Base-by-base conservation (phyloP, 2,329 filamentous ascomycete genomes). In the Chaetomiaceae sp. region DNA sequence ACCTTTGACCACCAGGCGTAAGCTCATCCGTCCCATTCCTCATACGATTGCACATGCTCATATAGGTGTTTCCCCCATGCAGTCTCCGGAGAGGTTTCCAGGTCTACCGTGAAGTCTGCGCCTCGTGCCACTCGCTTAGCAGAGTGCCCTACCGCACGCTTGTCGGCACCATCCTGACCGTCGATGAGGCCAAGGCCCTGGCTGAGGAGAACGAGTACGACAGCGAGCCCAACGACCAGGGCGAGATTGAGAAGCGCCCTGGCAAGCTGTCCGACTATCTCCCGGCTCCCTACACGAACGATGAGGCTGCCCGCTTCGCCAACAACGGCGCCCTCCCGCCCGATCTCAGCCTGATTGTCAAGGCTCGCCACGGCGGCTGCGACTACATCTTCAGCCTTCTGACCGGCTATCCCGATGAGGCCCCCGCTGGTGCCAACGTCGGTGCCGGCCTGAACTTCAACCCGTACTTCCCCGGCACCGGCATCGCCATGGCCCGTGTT, bases 171-270 rank as follows among this genome's bases (percentile, higher is more conserved):
- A 80, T 95, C 71, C 82, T 96, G 81, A 99, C 93, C 53, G 89
- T 96, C 68, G 91, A 97, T 66, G 93, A 99, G 79, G 93, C 89
- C 78, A 99, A 97, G 83, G 89, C 81, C 41, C 78, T 97, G 70
- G 93, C 93, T 63, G 93, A 99, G 74, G 91, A 96, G 80, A 89
- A 96, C 76, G 93, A 99, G 76, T 99, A 96, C 78, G 92, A 96
- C 68, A 88, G 83, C 66, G 93, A 99, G 78, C 93, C 93, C 69
- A 96, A 99, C 75, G 89, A 97, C 68, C 81, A 96, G 79, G 93
- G 93, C 63, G 89, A 96, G 63, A 96, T 97, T 69, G 89, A 96
- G 79, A 95, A 97, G 84, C 90, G 93, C 63, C 88, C 92, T 60
- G 93, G 93, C 78, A 99, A 99, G 80, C 84, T 99, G 47, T 95